A percentile compares a stretch with the other conserved stretches of the same genome.
phyloP scores from a whole-genome alignment of 2,329 filamentous ascomycete genomes.

The Mycosphaerelloides madeirae region DNA sequence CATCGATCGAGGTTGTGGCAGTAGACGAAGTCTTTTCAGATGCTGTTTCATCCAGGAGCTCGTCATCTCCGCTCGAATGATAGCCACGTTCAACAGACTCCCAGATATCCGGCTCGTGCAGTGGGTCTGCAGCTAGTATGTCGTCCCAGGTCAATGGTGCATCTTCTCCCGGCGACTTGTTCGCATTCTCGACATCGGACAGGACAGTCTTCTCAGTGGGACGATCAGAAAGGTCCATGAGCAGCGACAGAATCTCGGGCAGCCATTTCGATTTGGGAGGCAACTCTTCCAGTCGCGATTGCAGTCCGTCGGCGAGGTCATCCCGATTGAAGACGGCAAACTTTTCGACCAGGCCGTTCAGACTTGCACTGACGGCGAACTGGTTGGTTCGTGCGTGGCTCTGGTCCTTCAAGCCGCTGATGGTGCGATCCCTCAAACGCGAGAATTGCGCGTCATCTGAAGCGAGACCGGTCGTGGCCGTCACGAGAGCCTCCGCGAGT shows the following conservation, averaged over 20 bases:
- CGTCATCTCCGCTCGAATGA: constrained; percentile 61
- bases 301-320: constrained; percentile 66
- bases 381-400: constrained; percentile 45
- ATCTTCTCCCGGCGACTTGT: neutral
- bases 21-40: constrained; percentile 28
- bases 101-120: constrained; percentile 67
- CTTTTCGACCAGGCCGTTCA: constrained; percentile 67
- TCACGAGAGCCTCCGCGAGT: constrained; percentile 67
- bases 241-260: constrained; percentile 72
- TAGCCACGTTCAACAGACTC: constrained; percentile 60
- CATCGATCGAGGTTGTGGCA: constrained; percentile 34
- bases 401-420: constrained; percentile 37
- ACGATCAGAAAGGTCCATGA: constrained; percentile 76
- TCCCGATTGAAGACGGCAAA: constrained; percentile 78
- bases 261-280: constrained; percentile 58
- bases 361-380: constrained; percentile 42
- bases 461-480: constrained; percentile 53
- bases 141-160: constrained; percentile 68
- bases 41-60: constrained; percentile 32
- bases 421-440: constrained; percentile 36
- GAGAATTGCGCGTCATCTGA: constrained; percentile 28
- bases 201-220: constrained; percentile 67
- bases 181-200: constrained; percentile 51
- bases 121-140: constrained; percentile 70
- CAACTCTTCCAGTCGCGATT: constrained; percentile 56